Conservation (phyloP, 169 alveolate genomes). For the Eimeria sp. region DNA sequence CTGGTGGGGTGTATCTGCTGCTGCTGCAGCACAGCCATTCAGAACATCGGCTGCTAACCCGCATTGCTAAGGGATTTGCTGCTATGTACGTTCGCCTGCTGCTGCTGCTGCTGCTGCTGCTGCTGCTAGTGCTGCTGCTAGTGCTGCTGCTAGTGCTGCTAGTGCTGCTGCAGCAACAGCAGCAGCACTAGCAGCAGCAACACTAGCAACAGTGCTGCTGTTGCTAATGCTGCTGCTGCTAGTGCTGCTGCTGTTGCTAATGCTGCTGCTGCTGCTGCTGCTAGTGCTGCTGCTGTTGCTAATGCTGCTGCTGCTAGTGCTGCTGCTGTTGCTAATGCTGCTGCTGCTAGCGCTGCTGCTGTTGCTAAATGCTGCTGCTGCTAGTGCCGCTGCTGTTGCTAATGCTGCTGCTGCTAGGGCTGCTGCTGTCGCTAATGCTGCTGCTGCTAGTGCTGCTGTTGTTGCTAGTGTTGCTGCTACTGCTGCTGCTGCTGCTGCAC, state of each 20-base stretch:
- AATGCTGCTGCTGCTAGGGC: not conserved
- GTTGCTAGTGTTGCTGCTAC: not conserved
- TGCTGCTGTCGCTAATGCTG: not conserved
- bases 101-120: slow-evolving; percentile 12
- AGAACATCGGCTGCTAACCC: not conserved
- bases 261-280: not conserved
- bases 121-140: not conserved
- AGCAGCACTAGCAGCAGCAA: no score
- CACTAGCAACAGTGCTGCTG: no score
- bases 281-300: not conserved
- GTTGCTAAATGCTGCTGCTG: not conserved
- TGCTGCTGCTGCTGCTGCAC: slow-evolving; percentile 1
- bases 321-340: not conserved
- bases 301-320: not conserved
- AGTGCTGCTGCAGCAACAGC: no score
- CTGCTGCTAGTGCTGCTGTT: not conserved
- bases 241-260: slow-evolving; percentile 4
- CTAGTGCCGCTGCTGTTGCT: not conserved
- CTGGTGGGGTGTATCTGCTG: slow-evolving; percentile 12
- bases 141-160: not conserved
- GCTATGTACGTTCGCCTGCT: not conserved
- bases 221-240: not conserved
- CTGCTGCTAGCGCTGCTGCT: not conserved
- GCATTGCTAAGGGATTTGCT: slow-evolving; percentile 9
- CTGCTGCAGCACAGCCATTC: not conserved